Base-by-base conservation (phyloP, 345 rosid genomes). In the Moricandia arvensis region DNA sequence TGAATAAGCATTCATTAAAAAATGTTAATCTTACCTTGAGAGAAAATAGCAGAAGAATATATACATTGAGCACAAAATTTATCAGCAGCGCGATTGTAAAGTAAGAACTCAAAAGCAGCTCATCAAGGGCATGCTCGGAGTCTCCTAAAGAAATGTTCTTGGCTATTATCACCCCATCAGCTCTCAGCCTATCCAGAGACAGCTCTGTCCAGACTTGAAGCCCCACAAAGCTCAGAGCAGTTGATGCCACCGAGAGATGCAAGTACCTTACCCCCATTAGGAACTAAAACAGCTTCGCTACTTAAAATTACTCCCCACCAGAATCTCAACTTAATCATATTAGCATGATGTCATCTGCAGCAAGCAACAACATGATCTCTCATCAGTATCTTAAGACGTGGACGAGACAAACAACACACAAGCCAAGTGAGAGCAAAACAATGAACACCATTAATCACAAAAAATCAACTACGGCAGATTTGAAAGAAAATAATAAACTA, bases 131-230 rank as follows among this genome's bases (percentile, higher is more conserved):
- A 58, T 12, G 88, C 68, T 75, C 82, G 13, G 85, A 86, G 76
- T 85, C 85, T 65, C 86, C 90, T 26, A 79, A 77, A 59, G 79
- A 78, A 60, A 79, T 66, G 70, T 75, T 81, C 80, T 85, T 87
- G 18, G 72, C 78, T 54, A 86, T 70, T 57, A 86, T 69, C 53
- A 87, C 64, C 74, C 89, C 91, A 80, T 89, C 84, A 5, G 80
- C 74, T 74, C 82, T 80, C 34, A 91, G 71, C 71, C 83, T 85
- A 70, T 84, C 85, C 4, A 90, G 71, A 11, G 95, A 85, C 68
- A 86, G 72, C 70, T 86, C 91, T 8, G 97, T 80, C 97, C 97
- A 89, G 65, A 83, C 82, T 63, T 85, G 92, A 45, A 95, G 89
- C 59, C 85, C 93, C 3, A 83, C 78, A 66, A 89, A 87, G 77